phyloP scores from a whole-genome alignment of 2,329 filamentous ascomycete species.

The Beauveria sp. region DNA sequence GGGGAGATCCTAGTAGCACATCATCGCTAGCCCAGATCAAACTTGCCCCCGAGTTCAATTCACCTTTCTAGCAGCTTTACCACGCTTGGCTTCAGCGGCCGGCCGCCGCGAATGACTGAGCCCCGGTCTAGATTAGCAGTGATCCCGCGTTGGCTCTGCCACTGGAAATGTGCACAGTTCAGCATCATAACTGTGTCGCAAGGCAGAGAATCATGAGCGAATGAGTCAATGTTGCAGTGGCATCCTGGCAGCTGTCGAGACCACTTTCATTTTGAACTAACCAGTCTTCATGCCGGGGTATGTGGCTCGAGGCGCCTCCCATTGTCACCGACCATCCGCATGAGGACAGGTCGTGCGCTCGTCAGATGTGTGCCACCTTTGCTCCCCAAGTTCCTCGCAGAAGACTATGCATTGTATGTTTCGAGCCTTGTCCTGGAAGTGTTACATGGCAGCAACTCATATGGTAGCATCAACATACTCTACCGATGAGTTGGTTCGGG shows the following conservation, averaged over 20 bases:
- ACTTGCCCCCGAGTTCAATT: not conserved
- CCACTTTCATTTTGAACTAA: not conserved
- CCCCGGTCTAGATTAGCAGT: not conserved
- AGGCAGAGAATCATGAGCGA: not conserved
- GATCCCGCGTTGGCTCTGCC: not conserved
- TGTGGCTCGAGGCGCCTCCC: not conserved
- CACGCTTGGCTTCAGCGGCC: not conserved
- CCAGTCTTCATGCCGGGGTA: not conserved
- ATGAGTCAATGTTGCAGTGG: not conserved
- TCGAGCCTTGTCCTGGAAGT: not conserved
- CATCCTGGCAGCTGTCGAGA: not conserved
- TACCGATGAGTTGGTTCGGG: not conserved
- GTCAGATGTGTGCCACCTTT: not conserved
- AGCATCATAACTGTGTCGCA: not conserved
- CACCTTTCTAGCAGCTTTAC: not conserved
- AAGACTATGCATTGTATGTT: not conserved
- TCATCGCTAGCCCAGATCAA: not conserved
- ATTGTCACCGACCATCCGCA: not conserved
- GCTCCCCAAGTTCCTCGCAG: not conserved
- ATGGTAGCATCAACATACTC: not conserved
- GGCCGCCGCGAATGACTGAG: not conserved
- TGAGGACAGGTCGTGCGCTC: not conserved
- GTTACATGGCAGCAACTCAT: not conserved
- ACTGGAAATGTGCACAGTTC: not conserved
- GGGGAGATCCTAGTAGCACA: slow-evolving; percentile 9